Conservation (phyloP, 129 eudicot genomes). For the Ambrosia artemisiifolia region DNA sequence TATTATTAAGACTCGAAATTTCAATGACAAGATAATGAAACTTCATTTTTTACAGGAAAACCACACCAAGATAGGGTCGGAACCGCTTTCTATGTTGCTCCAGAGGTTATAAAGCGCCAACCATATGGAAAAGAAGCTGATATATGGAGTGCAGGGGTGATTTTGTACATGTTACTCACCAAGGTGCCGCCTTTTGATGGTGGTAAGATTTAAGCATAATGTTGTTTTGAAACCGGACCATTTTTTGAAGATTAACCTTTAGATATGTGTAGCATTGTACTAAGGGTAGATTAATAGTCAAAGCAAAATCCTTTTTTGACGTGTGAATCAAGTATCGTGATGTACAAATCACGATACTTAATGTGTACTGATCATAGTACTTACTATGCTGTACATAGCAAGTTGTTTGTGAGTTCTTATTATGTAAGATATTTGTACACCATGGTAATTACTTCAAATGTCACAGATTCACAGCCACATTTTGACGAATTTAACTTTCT, state of each 20-base stretch:
- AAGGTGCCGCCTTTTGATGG: conserved; percentile 86
- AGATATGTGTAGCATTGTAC: not conserved
- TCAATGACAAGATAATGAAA: not conserved
- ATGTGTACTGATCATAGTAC: not conserved
- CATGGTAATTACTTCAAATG: too few relatives aligned
- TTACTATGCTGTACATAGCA: too few relatives aligned
- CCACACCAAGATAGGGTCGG: conserved; percentile 68
- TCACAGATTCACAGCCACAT: too few relatives aligned
- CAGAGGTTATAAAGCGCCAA: conserved; percentile 63
- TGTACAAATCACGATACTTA: too few relatives aligned
- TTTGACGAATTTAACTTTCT: too few relatives aligned
- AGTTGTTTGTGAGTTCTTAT: too few relatives aligned
- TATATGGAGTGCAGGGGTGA: conserved; percentile 92
- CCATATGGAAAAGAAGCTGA: conserved; percentile 69
- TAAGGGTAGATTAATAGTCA: not conserved
- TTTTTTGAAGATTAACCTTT: not conserved
- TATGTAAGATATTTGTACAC: too few relatives aligned
- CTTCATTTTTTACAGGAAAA: conserved; percentile 41
- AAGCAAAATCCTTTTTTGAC: not conserved
- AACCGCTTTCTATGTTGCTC: conserved; percentile 89
- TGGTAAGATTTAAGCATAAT: conserved; percentile 38
- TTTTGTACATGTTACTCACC: conserved; percentile 73
- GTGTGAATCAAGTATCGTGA: not conserved
- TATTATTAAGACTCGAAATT: not conserved
- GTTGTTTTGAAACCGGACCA: not conserved